Conservation (phyloP, 2,329 filamentous ascomycete genomes). For the Arthroderma sp. region DNA sequence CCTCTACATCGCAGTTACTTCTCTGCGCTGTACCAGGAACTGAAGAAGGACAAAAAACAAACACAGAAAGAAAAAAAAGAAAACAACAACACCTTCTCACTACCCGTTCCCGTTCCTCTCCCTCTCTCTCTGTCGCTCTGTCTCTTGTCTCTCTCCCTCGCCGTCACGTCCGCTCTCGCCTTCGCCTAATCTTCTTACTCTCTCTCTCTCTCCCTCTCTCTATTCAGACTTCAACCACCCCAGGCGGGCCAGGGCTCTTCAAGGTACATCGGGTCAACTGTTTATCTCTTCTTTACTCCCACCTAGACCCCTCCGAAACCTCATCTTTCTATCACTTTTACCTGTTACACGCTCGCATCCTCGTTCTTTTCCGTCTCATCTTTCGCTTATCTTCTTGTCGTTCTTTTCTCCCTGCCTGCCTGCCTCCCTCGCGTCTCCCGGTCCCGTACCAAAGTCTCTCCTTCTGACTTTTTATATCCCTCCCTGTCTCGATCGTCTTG, state of each 20-base stretch:
- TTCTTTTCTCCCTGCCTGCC: neutral
- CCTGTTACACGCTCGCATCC: neutral
- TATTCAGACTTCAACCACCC: too few species aligned
- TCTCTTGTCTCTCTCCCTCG: neutral
- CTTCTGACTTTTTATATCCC: constrained; percentile 1
- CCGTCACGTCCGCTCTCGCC: neutral
- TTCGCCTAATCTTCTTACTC: neutral
- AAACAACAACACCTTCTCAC: too few species aligned
- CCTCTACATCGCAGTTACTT: neutral
- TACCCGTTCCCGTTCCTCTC: neutral
- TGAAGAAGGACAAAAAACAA: too few species aligned
- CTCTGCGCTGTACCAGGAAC: too few species aligned
- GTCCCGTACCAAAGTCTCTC: constrained; percentile 1
- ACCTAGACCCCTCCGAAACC: neutral
- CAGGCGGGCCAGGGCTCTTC: too few species aligned
- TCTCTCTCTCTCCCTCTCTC: neutral
- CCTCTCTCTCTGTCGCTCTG: neutral
- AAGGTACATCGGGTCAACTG: neutral
- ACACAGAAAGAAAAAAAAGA: too few species aligned
- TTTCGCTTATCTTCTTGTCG: neutral
- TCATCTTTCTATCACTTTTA: neutral
- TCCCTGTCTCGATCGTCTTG: constrained; percentile 10
- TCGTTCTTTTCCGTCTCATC: constrained; percentile 1
- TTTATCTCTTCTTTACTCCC: neutral
- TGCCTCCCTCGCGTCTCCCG: neutral